These are phyloP conservation scores for Diaporthe nobilis DNA, from an alignment of 2,329 filamentous ascomycete genomes.

Conservation along the genomic window DNA sequence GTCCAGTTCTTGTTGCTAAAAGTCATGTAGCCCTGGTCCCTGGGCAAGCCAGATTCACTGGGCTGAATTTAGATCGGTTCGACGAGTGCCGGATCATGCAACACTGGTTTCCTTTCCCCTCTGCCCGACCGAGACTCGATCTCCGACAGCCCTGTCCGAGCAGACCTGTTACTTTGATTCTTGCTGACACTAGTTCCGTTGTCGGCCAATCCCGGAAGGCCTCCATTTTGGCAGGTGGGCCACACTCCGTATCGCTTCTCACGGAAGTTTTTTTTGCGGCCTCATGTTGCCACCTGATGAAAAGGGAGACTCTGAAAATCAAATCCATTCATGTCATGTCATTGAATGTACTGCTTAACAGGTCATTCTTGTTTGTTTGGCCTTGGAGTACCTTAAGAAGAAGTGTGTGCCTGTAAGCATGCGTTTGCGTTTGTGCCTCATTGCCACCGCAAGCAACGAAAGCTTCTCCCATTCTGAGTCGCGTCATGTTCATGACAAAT, in stretches of 20 bases:
- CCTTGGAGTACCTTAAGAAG: background rate
- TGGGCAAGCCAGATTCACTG: slow-evolving; percentile 9
- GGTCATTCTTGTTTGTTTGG: background rate
- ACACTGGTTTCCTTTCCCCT: background rate
- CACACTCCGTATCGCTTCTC: background rate
- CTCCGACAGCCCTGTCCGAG: slow-evolving; percentile 29
- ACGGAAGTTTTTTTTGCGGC: background rate
- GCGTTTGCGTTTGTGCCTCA: background rate
- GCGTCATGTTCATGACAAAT: background rate
- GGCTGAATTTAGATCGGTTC: slow-evolving; percentile 23
- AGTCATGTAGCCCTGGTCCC: slow-evolving; percentile 1
- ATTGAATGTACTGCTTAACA: background rate
- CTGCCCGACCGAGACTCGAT: slow-evolving; percentile 19
- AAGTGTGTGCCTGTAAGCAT: background rate
- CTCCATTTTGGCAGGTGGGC: slow-evolving; percentile 2
- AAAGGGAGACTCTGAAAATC: background rate
- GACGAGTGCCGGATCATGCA: slow-evolving; percentile 20
- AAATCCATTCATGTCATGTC: too few species aligned
- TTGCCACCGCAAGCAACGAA: background rate
- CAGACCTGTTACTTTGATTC: slow-evolving; percentile 2
- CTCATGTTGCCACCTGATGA: background rate
- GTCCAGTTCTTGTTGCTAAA: background rate
- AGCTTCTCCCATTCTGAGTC: background rate
- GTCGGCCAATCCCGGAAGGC: slow-evolving; percentile 16
- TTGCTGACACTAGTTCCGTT: background rate